Conservation (phyloP, 106 monocot species). For the Dioscorea dumetorum region DNA sequence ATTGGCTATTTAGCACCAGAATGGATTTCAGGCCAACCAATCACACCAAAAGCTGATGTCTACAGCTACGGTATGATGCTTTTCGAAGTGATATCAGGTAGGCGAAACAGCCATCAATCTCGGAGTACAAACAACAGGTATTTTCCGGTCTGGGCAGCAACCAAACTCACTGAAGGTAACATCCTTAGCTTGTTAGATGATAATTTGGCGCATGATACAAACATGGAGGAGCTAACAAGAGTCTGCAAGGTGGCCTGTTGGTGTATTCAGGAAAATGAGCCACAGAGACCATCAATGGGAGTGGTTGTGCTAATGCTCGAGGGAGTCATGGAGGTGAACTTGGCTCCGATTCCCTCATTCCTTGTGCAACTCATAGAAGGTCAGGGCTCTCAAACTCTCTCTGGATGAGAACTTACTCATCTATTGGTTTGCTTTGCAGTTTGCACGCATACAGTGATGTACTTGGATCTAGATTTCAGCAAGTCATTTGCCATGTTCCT, state of each 20-base stretch:
- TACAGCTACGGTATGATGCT: constrained; percentile 65
- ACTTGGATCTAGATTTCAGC: no score
- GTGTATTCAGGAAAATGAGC: constrained; percentile 38
- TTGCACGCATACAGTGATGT: no score
- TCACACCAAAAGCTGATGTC: constrained; percentile 48
- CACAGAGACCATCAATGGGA: constrained; percentile 28
- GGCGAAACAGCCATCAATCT: constrained; percentile 18
- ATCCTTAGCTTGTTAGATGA: constrained; percentile 13
- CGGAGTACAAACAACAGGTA: not conserved
- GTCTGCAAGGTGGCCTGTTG: constrained; percentile 34
- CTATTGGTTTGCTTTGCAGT: no score
- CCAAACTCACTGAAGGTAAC: constrained; percentile 13
- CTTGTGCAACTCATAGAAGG: no score
- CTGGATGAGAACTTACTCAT: not conserved
- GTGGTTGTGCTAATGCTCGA: constrained; percentile 18
- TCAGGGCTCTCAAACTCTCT: not conserved
- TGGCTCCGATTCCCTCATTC: constrained; percentile 21
- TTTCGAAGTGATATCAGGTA: constrained; percentile 48
- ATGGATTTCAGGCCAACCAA: constrained; percentile 49
- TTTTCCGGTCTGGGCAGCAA: constrained; percentile 40
- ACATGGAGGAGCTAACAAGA: constrained; percentile 19
- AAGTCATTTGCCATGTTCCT: no score
- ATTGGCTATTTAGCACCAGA: constrained; percentile 61
- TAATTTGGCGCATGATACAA: constrained; percentile 14
- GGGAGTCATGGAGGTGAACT: constrained; percentile 16